These are phyloP conservation scores for Diaporthe ilicicola DNA, from an alignment of 2,329 filamentous ascomycete genomes.

Conservation along the genomic window DNA sequence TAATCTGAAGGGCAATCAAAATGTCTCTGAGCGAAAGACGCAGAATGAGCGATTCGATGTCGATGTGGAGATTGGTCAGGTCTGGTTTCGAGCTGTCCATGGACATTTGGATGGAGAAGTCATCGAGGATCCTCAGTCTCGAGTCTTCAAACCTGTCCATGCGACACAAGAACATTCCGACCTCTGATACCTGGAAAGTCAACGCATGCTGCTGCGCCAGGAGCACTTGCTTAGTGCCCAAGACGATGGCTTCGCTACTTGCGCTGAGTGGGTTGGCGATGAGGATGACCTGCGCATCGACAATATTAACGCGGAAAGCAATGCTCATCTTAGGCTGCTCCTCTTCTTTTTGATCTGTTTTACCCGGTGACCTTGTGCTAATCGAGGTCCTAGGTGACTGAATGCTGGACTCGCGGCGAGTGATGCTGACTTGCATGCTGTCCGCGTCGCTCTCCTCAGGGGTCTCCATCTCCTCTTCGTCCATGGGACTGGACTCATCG, in stretches of 20 bases:
- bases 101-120: slow-evolving; percentile 91
- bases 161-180: slow-evolving; percentile 97
- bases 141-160: slow-evolving; percentile 98
- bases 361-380: slow-evolving; percentile 31
- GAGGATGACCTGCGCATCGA: slow-evolving; percentile 95
- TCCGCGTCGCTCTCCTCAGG: slow-evolving; percentile 68
- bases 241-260: slow-evolving; percentile 93
- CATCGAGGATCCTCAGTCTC: slow-evolving; percentile 90
- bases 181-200: slow-evolving; percentile 90
- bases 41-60: slow-evolving; percentile 90
- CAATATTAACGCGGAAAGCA: slow-evolving; percentile 90
- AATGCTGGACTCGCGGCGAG: slow-evolving; percentile 41
- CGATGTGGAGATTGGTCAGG: slow-evolving; percentile 81
- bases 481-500: slow-evolving; percentile 67
- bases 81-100: slow-evolving; percentile 75
- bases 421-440: slow-evolving; percentile 59
- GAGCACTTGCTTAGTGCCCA: slow-evolving; percentile 92
- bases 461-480: slow-evolving; percentile 46
- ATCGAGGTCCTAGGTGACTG: slow-evolving; percentile 43
- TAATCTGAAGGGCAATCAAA: slow-evolving; percentile 89
- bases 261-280: slow-evolving; percentile 92
- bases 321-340: slow-evolving; percentile 70
- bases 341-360: slow-evolving; percentile 34
- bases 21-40: slow-evolving; percentile 94
- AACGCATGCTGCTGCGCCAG: slow-evolving; percentile 93